Evolutionary conservation across 495 filamentous ascomycete species (phyloP).

Genomic region (Talaromyces thailandensis): DNA sequence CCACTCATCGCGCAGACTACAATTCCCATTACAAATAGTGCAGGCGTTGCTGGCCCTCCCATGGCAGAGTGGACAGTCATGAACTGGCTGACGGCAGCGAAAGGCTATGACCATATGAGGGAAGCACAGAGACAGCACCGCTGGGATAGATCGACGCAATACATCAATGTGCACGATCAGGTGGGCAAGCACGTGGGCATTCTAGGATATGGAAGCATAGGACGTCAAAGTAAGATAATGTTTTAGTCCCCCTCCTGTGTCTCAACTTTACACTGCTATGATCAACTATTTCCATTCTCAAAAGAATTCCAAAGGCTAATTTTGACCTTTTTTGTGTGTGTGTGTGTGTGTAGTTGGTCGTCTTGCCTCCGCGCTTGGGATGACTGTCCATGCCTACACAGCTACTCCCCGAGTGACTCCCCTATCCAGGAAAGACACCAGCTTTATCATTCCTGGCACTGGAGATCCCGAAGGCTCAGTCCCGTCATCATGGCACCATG

Average conservation of each 20-base stretch:
- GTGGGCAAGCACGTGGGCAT: constrained; percentile 56
- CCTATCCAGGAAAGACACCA: constrained; percentile 49
- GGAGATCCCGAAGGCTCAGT: constrained; percentile 69
- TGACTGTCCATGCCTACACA: constrained; percentile 79
- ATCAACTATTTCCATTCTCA: background rate
- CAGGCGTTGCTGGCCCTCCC: constrained; percentile 70
- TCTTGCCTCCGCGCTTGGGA: constrained; percentile 62
- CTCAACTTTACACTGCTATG: background rate
- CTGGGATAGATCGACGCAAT: constrained; percentile 21
- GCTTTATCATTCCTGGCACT: constrained; percentile 65
- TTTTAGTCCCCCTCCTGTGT: background rate
- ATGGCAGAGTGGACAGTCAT: constrained; percentile 70
- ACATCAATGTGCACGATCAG: constrained; percentile 32
- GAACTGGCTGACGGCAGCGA: constrained; percentile 45
- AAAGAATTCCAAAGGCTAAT: background rate
- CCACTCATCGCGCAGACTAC: constrained; percentile 56
- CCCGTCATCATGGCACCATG: constrained; percentile 66
- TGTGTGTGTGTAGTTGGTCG: constrained; percentile 45
- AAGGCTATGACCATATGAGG: constrained; percentile 40
- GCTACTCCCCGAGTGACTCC: constrained; percentile 48
- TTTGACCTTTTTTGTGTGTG: background rate
- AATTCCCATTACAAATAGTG: constrained; percentile 60
- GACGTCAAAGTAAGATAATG: constrained; percentile 45
- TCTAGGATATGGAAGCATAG: constrained; percentile 77
- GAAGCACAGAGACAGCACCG: constrained; percentile 28